phyloP scores from a whole-genome alignment of 2,329 filamentous ascomycete genomes.

The Penicillium sp. region DNA sequence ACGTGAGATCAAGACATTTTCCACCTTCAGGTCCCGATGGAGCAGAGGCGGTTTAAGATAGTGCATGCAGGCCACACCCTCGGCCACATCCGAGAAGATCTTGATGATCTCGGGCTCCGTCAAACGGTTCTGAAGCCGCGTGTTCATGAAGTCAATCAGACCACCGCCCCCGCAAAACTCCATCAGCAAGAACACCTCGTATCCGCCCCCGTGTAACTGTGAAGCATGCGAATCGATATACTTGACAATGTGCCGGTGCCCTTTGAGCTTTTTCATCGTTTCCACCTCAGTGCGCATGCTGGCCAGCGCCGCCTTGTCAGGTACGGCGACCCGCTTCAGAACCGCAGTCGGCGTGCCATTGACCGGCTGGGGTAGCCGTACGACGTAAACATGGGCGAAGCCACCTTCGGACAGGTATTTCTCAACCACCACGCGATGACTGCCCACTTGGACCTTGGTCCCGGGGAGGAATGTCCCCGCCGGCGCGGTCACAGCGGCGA shows the following conservation, averaged over 20 bases:
- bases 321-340: conserved; percentile 91
- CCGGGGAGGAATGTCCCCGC: conserved; percentile 87
- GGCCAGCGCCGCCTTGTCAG: conserved; percentile 89
- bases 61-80: conserved; percentile 98
- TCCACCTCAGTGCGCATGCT: conserved; percentile 98
- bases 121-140: conserved; percentile 87
- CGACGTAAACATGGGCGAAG: conserved; percentile 97
- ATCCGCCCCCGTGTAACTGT: conserved; percentile 86
- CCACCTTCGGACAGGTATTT: conserved; percentile 98
- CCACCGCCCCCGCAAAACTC: conserved; percentile 94
- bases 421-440: conserved; percentile 88
- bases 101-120: conserved; percentile 96
- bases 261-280: conserved; percentile 99
- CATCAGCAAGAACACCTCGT: conserved; percentile 98
- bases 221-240: conserved; percentile 99
- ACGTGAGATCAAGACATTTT: conserved; percentile 88
- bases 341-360: conserved; percentile 79
- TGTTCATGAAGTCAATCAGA: conserved; percentile 99
- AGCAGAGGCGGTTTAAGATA: conserved; percentile 92
- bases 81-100: conserved; percentile 93
- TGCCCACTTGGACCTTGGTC: conserved; percentile 94
- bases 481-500: conserved; percentile 45
- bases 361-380: conserved; percentile 75
- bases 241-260: conserved; percentile 91
- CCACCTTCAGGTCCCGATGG: conserved; percentile 94